Evolutionary conservation across 768 basidiomycete genomes (phyloP).

Genomic region (Gymnopilus junonius): DNA sequence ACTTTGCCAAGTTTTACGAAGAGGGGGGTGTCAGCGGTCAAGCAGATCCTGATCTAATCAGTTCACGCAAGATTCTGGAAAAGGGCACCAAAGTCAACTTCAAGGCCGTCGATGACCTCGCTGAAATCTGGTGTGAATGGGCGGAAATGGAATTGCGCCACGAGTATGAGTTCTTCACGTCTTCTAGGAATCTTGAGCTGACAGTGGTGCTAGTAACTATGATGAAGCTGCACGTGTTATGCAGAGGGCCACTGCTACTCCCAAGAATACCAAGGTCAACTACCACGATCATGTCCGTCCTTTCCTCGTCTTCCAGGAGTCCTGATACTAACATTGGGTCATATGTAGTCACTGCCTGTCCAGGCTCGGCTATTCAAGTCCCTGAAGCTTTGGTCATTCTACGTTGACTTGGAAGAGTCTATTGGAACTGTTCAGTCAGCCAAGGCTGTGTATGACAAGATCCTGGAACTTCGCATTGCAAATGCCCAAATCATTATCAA

Average conservation of each 20-base stretch:
- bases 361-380: constrained; percentile 97
- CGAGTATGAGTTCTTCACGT: constrained; percentile 62
- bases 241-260: constrained; percentile 93
- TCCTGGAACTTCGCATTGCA: constrained; percentile 94
- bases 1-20: constrained; percentile 99
- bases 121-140: constrained; percentile 99
- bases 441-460: constrained; percentile 94
- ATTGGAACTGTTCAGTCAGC: constrained; percentile 92
- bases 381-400: constrained; percentile 99
- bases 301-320: neutral
- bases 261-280: constrained; percentile 87
- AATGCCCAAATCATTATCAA: constrained; percentile 98
- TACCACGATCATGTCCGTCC: constrained; percentile 90
- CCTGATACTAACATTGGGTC: neutral
- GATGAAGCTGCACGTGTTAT: constrained; percentile 95
- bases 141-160: constrained; percentile 96
- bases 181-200: neutral
- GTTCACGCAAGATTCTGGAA: constrained; percentile 92
- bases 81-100: constrained; percentile 92
- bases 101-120: constrained; percentile 95
- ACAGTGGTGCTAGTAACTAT: constrained; percentile 75
- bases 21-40: constrained; percentile 84
- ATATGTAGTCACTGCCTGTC: constrained; percentile 72
- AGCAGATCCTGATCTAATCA: constrained; percentile 82
- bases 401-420: constrained; percentile 96